Base-by-base conservation (phyloP, 2,329 filamentous ascomycete species). In the Sarocladium brachiariae region DNA sequence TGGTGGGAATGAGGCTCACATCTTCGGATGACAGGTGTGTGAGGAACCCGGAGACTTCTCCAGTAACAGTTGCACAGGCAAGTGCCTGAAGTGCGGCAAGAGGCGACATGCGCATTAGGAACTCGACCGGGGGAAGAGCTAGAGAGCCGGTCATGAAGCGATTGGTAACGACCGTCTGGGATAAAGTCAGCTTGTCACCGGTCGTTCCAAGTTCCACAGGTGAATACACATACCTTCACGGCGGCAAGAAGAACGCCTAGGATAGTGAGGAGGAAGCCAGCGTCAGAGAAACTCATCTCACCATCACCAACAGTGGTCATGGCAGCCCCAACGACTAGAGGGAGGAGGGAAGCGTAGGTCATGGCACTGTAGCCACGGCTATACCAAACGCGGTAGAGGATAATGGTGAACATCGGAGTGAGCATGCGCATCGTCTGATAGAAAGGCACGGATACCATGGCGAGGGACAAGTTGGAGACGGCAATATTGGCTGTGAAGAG, bases 401-500 rank as follows among this genome's bases (percentile, higher is more conserved):
- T 62, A 51, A 83, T 76, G 49, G 80, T 81, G 61, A 83, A 80
- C 58, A 83, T 72, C 24, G 81, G 80, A 53, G 74, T 78, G 18
- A 79, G 77, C 53, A 80, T 81, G 55, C 80, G 75, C 63, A 83
- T 75, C 52, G 81, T 79, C 62, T 84, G 80, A 63, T 83, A 81
- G 64, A 84, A 84, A 2, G 81, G 77, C n/a, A 84, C 77, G 1
- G 80, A 83, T 33, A 81, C 79, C 72, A 80, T 73, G 53, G 68
- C 70, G 33, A 83, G 70, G n/a, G 79, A 82, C 21, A 81, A 70
- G 63, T 83, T 83, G n/a, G 77, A 81, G 41, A 81, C 75, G 52
- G 80, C 80, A 56, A 83, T 82, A 63, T 83, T 83, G 61, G 79
- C 70, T 14, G 80, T 83, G 64, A 81, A 83, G 7, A 83, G 71